Percentiles rank a stretch among this genome's conserved stretches.
phyloP scores from a whole-genome alignment of 805 yeast species.

The Hagleromyces aurorensis region DNA sequence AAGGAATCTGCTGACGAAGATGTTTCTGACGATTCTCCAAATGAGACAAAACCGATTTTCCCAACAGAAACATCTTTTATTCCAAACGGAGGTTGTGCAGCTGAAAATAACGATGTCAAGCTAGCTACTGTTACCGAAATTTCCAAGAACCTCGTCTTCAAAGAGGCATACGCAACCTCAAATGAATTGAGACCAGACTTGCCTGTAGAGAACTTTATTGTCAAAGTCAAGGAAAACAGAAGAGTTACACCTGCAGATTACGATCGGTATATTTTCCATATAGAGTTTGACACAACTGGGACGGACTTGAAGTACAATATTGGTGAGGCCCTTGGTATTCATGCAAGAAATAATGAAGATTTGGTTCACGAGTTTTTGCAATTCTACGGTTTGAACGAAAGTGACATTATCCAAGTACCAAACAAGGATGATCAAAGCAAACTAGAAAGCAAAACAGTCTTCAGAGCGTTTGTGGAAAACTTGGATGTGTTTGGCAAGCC shows the following conservation, averaged over 20 bases:
- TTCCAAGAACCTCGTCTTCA: slow-evolving; percentile 67
- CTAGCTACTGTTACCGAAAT: slow-evolving; percentile 40
- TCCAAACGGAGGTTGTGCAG: slow-evolving; percentile 47
- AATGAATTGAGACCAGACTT: slow-evolving; percentile 77
- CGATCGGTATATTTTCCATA: slow-evolving; percentile 92
- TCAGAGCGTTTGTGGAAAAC: slow-evolving; percentile 72
- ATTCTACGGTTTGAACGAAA: slow-evolving; percentile 63
- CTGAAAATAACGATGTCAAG: slow-evolving; percentile 34
- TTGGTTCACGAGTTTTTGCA: slow-evolving; percentile 62
- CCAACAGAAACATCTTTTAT: slow-evolving; percentile 57
- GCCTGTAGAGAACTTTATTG: slow-evolving; percentile 75
- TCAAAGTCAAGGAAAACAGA: slow-evolving; percentile 84
- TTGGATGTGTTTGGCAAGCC: slow-evolving; percentile 91
- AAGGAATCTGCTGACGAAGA: slow-evolving; percentile 32
- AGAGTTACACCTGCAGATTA: slow-evolving; percentile 86
- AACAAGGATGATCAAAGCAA: slow-evolving; percentile 52
- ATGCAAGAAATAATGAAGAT: slow-evolving; percentile 69
- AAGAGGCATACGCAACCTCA: slow-evolving; percentile 63
- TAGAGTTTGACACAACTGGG: slow-evolving; percentile 85
- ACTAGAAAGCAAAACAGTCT: slow-evolving; percentile 68
- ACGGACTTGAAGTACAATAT: slow-evolving; percentile 87
- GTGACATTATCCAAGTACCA: slow-evolving; percentile 62
- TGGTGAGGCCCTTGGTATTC: slow-evolving; percentile 95
- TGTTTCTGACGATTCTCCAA: slow-evolving; percentile 30
- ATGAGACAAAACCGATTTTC: slow-evolving; percentile 40